Base-by-base conservation (phyloP, 163 green algal species). In the Botryococcus braunii region DNA sequence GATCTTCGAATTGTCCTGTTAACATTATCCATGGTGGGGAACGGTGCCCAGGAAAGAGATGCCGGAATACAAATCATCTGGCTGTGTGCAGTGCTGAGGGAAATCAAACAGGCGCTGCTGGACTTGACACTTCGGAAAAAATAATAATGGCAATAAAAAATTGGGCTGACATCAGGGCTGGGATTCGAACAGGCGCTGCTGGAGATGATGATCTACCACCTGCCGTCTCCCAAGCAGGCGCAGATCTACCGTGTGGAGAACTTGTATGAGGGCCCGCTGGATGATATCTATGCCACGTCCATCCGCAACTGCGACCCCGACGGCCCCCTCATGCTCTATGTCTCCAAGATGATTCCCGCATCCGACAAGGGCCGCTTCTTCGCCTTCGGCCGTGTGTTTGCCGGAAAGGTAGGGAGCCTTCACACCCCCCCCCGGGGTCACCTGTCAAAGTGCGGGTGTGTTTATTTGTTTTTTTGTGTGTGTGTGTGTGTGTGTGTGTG, bases 141-240 rank as follows among this genome's bases (percentile, higher is more conserved):
- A n/a, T n/a, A n/a, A n/a, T n/a, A n/a, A n/a, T n/a, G n/a, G n/a
- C n/a, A n/a, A n/a, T n/a, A n/a, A n/a, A n/a, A n/a, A n/a, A n/a
- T n/a, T n/a, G n/a, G n/a, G n/a, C n/a, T n/a, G n/a, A n/a, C n/a
- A n/a, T n/a, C n/a, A n/a, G 17, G 46, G 21, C 46, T 61, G 50
- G n/a, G 8, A 13, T 61, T 25, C 11, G 13, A n/a, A 38, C 65
- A 70, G 38, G 95, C 95, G 17, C 87, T 99, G 71, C 88, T 99
- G 79, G 95, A 99, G 86, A 99, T 99, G 95, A 99, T 99, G 83
- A 96, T 99, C 76, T 96, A 91, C 78, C 90, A 98, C 85, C 81
- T 99, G 81, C 95, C 95, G 43, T 97, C 88, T 2, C 95, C 95
- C 39, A 83, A 84, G 36, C 88, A 72, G 48, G 95, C 95, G 4